Conservation (phyloP, 1,284 basidiomycete species). For the Schizophyllum commune region DNA sequence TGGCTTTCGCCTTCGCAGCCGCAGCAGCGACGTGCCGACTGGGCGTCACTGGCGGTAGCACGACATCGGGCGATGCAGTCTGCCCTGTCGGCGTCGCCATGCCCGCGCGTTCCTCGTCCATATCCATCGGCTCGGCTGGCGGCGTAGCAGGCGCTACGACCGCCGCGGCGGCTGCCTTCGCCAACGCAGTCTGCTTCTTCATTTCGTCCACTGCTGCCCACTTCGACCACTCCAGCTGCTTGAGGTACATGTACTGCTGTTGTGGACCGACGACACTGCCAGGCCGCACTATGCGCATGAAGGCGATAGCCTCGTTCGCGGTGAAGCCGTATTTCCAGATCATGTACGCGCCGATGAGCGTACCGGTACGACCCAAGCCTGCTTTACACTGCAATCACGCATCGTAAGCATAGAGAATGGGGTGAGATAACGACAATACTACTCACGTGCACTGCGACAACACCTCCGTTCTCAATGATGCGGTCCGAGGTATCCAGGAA, state of each 20-base stretch:
- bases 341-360: conserved; percentile 94
- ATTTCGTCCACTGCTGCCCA: conserved; percentile 85
- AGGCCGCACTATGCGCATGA: conserved; percentile 96
- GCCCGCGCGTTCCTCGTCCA: conserved; percentile 46
- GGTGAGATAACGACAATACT: conserved; percentile 11
- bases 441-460: conserved; percentile 83
- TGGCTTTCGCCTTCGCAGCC: conserved; percentile 55
- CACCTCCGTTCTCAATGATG: conserved; percentile 70
- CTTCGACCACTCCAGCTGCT: conserved; percentile 89
- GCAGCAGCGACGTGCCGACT: conserved; percentile 65
- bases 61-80: conserved; percentile 21
- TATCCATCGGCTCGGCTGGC: conserved; percentile 45
- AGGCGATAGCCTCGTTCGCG: conserved; percentile 95
- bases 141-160: conserved; percentile 68
- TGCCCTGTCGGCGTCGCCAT: conserved; percentile 33
- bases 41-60: conserved; percentile 68
- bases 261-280: conserved; percentile 94
- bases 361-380: conserved; percentile 88
- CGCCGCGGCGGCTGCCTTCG: conserved; percentile 30
- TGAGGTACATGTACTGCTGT: conserved; percentile 95
- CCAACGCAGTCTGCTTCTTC: conserved; percentile 38
- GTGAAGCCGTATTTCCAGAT: conserved; percentile 99
- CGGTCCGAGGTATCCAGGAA: conserved; percentile 85
- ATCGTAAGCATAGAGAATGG: conserved; percentile 15
- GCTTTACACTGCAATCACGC: conserved; percentile 72